phyloP scores from a whole-genome alignment of 176 grass and related monocot species.

The Aegilops umbellulata region DNA sequence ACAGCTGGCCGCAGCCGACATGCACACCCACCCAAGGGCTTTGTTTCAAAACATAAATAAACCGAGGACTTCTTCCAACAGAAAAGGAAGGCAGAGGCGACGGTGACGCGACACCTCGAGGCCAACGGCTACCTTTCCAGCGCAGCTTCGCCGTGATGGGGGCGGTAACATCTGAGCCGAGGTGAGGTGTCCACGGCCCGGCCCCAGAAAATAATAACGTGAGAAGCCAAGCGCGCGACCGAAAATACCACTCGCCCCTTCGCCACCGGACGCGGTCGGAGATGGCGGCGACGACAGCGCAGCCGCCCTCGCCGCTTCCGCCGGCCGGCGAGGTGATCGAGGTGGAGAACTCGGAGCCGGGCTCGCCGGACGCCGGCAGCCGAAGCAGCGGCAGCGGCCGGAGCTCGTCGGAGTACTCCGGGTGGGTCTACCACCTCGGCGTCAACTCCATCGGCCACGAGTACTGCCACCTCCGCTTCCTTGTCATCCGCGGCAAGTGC shows the following conservation, averaged over 20 bases:
- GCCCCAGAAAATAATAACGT: background rate
- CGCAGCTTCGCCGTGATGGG: slow-evolving; percentile 1
- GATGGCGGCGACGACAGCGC: slow-evolving; percentile 27
- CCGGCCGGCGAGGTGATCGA: slow-evolving; percentile 25
- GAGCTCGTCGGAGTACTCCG: slow-evolving; percentile 48
- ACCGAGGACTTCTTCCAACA: background rate
- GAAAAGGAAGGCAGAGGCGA: background rate
- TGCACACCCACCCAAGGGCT: background rate
- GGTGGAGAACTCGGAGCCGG: slow-evolving; percentile 38
- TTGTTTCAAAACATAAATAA: background rate
- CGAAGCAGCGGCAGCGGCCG: slow-evolving; percentile 23
- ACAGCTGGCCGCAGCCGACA: background rate
- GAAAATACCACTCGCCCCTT: background rate
- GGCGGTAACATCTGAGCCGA: too few species aligned
- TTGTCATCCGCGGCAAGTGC: slow-evolving; percentile 60
- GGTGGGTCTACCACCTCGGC: slow-evolving; percentile 92
- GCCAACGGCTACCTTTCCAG: slow-evolving; percentile 30
- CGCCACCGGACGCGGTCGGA: slow-evolving; percentile 8
- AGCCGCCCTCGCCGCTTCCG: background rate
- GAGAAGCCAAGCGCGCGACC: background rate
- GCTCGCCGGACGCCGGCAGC: slow-evolving; percentile 37
- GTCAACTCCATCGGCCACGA: slow-evolving; percentile 83
- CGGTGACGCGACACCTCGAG: background rate
- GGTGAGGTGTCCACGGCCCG: too few species aligned
- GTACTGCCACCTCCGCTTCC: slow-evolving; percentile 93